phyloP scores from a whole-genome alignment of 2,329 filamentous ascomycete species.

The Neonectria faginata region DNA sequence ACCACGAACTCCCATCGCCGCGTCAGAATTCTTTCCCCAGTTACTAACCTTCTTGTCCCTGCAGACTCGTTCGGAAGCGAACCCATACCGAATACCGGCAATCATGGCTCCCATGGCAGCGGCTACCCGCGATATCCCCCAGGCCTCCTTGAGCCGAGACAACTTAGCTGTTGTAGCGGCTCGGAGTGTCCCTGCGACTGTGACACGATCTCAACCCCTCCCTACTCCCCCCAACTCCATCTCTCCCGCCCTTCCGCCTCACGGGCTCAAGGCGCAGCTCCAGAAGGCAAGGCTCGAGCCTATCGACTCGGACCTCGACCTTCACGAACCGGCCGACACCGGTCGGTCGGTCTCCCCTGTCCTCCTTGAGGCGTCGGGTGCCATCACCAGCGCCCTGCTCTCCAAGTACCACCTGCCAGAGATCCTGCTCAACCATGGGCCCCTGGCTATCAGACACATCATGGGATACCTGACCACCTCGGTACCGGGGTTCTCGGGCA shows the following conservation, averaged over 20 bases:
- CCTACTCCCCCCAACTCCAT: constrained; percentile 96
- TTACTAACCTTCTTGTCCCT: constrained; percentile 34
- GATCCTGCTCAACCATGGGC: constrained; percentile 89
- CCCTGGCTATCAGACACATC: constrained; percentile 92
- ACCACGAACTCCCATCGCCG: constrained; percentile 21
- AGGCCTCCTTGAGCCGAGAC: constrained; percentile 72
- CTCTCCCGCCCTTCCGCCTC: constrained; percentile 86
- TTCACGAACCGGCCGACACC: constrained; percentile 69
- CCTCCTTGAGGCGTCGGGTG: constrained; percentile 77
- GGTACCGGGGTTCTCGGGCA: constrained; percentile 90
- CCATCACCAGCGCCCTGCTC: constrained; percentile 86
- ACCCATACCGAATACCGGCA: constrained; percentile 52
- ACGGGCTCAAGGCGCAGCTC: constrained; percentile 78
- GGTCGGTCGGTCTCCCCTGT: constrained; percentile 59
- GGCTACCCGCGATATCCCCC: constrained; percentile 75
- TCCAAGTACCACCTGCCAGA: constrained; percentile 91
- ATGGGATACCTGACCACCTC: constrained; percentile 94
- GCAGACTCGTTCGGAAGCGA: constrained; percentile 62
- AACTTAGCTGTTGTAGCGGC: constrained; percentile 79
- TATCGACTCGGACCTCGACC: constrained; percentile 88
- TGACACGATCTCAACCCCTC: constrained; percentile 73
- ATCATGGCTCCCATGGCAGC: constrained; percentile 74
- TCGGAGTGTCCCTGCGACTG: constrained; percentile 69
- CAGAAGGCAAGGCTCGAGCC: constrained; percentile 69
- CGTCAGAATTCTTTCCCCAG: constrained; percentile 15